Evolutionary conservation across 768 basidiomycete species (phyloP), one percentile per base, ranked within the genome.

Genomic region (Sarcodon sp.): DNA sequence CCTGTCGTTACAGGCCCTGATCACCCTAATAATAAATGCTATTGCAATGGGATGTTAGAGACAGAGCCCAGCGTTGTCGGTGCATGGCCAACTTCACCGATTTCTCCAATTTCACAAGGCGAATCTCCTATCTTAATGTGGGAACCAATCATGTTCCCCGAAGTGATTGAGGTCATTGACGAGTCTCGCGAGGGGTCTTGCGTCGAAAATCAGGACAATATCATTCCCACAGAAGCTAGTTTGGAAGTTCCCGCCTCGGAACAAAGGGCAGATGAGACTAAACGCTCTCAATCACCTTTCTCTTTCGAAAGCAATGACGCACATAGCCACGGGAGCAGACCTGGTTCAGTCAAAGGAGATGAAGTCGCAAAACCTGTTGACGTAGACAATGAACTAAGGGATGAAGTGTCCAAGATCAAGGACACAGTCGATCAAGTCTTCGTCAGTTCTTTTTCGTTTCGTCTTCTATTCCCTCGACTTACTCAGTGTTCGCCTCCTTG

Each of bases 111-210:
- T 8, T 9, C 15, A 15, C 39, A 41, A 15, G 39, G 6, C 8
- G 39, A 41, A 27, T 41, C 27, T 2, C 21, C 21, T 27, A 27
- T 27, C 4, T 27, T 27, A 27, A 27, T 27, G 21, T 27, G 21
- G 21, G 39, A 16, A 33, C 33, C 38, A 10, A 4, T 7, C 8
- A 4, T 10, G 15, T 31, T n/a, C 27, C 35, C 44, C 2, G 50
- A 54, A 12, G 50, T 46, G 5, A 49, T 54, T 38, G 50, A 47
- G 32, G 50, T 54, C 13, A 47, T 50, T 4, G 50, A 50, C 36
- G 51, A 54, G 36, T 27, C 21, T 27, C 21, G 21, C 21, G 21
- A 27, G 21, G 21, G 21, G 21, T 27, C 21, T 27, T 27, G 4
- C 4, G 21, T 27, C 21, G 21, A 27, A 27, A 27, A 27, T 4